Conservation (phyloP, 2,329 filamentous ascomycete species). For the Fusarium kyushuense region DNA sequence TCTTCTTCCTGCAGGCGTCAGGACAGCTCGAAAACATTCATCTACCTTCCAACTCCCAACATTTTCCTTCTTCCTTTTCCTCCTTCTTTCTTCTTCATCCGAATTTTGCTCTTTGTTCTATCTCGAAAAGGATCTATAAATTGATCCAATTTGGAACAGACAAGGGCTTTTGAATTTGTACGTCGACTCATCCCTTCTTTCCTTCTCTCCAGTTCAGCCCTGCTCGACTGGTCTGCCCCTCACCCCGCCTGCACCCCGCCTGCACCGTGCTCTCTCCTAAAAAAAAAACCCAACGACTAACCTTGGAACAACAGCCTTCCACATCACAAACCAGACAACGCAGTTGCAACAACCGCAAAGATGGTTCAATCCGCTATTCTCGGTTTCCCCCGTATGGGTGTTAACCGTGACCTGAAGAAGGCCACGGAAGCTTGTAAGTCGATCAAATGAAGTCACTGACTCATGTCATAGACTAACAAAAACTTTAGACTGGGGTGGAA, state of each 20-base stretch:
- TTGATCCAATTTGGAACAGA: constrained; percentile 49
- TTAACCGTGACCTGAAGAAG: constrained; percentile 99
- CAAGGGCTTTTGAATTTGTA: constrained; percentile 46
- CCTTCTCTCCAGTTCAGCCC: constrained; percentile 17
- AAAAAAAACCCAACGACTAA: constrained; percentile 26
- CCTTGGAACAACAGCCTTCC: constrained; percentile 26
- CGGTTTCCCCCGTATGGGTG: constrained; percentile 99
- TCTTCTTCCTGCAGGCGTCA: constrained; percentile 33
- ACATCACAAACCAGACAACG: constrained; percentile 39
- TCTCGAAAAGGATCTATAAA: constrained; percentile 45
- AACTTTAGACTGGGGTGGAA: constrained; percentile 81
- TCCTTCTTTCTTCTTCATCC: constrained; percentile 39
- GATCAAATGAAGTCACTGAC: constrained; percentile 52
- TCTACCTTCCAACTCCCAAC: constrained; percentile 40
- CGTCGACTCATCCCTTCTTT: constrained; percentile 20
- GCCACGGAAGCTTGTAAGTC: constrained; percentile 91
- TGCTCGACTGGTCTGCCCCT: constrained; percentile 35
- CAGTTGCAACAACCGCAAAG: constrained; percentile 55
- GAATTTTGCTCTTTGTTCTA: constrained; percentile 42
- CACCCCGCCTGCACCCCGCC: constrained; percentile 46
- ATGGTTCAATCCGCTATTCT: constrained; percentile 83
- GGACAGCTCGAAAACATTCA: constrained; percentile 33
- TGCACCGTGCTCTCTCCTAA: constrained; percentile 34
- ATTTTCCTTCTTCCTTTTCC: constrained; percentile 36
- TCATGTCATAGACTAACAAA: constrained; percentile 34